Evolutionary conservation across 352 stramenopile genomes (phyloP).

Genomic region (Pseudoperonospora humuli): DNA sequence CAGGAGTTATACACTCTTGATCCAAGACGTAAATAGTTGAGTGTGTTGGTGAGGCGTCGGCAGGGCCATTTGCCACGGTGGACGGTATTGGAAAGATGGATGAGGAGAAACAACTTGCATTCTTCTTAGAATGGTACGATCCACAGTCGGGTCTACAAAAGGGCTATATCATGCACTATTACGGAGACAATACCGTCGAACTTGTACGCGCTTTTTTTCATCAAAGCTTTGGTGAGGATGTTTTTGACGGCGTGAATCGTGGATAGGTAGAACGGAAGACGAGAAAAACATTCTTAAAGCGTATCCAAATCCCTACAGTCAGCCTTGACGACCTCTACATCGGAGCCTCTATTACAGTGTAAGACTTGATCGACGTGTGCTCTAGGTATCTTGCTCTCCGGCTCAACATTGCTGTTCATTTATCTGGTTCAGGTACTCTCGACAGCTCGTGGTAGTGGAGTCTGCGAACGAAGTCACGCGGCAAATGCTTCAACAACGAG

Average conservation of each 20-base stretch:
- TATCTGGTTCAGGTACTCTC: conserved; percentile 63
- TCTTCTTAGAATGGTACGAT: conserved; percentile 76
- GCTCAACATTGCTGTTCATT: not conserved
- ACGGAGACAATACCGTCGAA: conserved; percentile 62
- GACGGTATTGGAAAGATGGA: conserved; percentile 14
- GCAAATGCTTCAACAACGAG: conserved; percentile 23
- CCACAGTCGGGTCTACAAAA: conserved; percentile 61
- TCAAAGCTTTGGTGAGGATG: not conserved
- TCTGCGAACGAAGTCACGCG: conserved; percentile 60
- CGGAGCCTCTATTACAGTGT: conserved; percentile 64
- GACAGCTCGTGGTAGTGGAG: conserved; percentile 59
- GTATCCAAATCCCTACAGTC: conserved; percentile 62
- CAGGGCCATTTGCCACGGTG: not conserved
- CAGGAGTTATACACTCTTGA: conserved; percentile 1
- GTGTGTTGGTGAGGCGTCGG: not conserved
- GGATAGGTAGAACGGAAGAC: conserved; percentile 50
- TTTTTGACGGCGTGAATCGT: no score
- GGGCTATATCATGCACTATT: conserved; percentile 67
- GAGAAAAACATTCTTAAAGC: no score
- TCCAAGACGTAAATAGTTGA: conserved; percentile 6
- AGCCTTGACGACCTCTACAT: conserved; percentile 58
- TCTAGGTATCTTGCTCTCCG: not conserved
- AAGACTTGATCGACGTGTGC: conserved; percentile 4
- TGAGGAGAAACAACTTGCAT: conserved; percentile 58
- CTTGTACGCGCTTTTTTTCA: conserved; percentile 29